Evolutionary conservation across 139 green algal genomes (phyloP).

Genomic region (Nannochloris sp.): DNA sequence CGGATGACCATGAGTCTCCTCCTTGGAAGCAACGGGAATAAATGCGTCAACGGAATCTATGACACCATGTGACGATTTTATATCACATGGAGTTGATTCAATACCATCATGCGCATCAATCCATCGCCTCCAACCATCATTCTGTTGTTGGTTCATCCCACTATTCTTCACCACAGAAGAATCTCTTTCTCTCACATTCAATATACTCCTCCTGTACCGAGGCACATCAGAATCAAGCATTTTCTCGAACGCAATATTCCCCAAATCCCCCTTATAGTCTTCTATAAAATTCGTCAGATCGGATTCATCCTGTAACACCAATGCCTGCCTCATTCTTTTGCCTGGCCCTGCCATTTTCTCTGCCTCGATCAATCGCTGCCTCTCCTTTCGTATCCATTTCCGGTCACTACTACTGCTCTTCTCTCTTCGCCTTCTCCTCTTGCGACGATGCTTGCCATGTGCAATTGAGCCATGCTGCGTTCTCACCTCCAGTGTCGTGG

Average conservation of each 20-base stretch:
- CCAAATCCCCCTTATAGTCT: constrained; percentile 32
- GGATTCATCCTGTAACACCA: background rate
- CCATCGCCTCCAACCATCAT: background rate
- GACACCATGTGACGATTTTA: too few species aligned
- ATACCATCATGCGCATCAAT: too few species aligned
- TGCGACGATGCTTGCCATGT: too few species aligned
- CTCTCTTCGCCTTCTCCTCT: too few species aligned
- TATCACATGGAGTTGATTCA: too few species aligned
- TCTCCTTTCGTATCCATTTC: background rate
- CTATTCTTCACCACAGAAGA: background rate
- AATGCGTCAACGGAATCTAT: too few species aligned
- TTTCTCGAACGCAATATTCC: constrained; percentile 51
- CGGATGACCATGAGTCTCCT: too few species aligned
- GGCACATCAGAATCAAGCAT: constrained; percentile 50
- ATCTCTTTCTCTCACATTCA: background rate
- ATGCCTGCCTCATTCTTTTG: background rate
- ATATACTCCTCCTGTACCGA: constrained; percentile 26
- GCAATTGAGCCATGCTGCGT: background rate
- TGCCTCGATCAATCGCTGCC: background rate
- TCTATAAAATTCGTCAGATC: background rate
- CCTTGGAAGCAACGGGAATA: too few species aligned
- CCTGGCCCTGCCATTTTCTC: background rate
- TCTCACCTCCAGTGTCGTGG: background rate
- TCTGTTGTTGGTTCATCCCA: background rate
- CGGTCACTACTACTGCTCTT: too few species aligned